phyloP scores from a whole-genome alignment of 495 filamentous ascomycete genomes.

The Clohesyomyces aquaticus region DNA sequence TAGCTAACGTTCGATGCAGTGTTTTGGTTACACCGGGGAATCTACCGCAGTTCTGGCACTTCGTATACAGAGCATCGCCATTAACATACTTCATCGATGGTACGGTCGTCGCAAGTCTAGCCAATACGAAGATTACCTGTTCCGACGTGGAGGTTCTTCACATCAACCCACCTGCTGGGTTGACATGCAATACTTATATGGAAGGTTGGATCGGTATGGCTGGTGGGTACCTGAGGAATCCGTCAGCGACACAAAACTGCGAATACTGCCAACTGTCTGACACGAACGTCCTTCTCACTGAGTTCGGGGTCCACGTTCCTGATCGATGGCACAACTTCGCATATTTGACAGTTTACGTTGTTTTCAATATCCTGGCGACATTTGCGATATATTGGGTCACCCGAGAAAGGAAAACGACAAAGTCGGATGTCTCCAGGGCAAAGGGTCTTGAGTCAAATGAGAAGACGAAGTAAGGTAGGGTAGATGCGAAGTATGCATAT shows the following conservation, averaged over 20 bases:
- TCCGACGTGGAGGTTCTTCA: slow-evolving; percentile 17
- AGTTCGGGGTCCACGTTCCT: background rate
- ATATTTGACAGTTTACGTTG: slow-evolving; percentile 15
- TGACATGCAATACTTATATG: slow-evolving; percentile 10
- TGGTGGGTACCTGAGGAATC: slow-evolving; percentile 16
- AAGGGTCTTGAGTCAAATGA: slow-evolving; percentile 1
- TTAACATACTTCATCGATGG: slow-evolving; percentile 24
- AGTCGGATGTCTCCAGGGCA: background rate
- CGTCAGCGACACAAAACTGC: slow-evolving; percentile 5
- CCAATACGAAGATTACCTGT: slow-evolving; percentile 19
- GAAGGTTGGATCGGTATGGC: background rate
- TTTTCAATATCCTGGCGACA: slow-evolving; percentile 19
- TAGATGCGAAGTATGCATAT: background rate
- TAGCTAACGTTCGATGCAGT: slow-evolving; percentile 6
- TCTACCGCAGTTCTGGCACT: slow-evolving; percentile 24
- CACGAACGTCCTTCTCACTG: slow-evolving; percentile 7
- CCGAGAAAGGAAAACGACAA: slow-evolving; percentile 13
- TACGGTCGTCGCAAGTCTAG: slow-evolving; percentile 13
- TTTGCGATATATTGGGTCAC: slow-evolving; percentile 21
- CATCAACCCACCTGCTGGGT: slow-evolving; percentile 14
- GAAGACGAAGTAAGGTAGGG: background rate
- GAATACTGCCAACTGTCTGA: slow-evolving; percentile 15
- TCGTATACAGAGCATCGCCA: slow-evolving; percentile 27
- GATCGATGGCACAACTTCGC: slow-evolving; percentile 20
- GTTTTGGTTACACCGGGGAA: slow-evolving; percentile 16